Conservation (phyloP, 768 basidiomycete species). For the Psilocybe cyanescens region DNA sequence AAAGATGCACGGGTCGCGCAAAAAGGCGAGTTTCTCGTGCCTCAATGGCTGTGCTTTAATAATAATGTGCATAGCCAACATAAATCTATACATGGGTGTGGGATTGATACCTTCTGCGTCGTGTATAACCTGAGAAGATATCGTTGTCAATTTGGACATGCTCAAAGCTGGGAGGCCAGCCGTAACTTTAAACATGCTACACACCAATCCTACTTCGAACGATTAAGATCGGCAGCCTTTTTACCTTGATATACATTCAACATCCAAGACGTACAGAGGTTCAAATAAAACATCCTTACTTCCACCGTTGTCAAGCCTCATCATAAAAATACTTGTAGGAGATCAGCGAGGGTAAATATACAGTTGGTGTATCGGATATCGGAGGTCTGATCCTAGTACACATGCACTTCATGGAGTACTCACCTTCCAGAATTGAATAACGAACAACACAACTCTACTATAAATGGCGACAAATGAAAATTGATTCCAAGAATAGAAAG, state of each 20-base stretch:
- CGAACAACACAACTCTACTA: neutral
- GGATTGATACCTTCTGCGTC: too few species aligned
- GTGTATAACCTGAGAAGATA: too few species aligned
- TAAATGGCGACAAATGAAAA: neutral
- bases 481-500: neutral
- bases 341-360: conserved; percentile 1
- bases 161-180: neutral
- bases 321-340: neutral
- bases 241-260: neutral
- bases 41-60: neutral
- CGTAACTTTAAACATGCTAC: neutral
- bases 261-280: neutral
- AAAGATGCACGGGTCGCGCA: neutral
- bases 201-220: neutral
- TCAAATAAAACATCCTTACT: neutral
- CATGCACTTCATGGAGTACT: neutral
- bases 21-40: neutral
- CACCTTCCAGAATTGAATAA: neutral
- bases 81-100: too few species aligned
- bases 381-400: neutral
- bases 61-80: neutral
- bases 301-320: neutral
- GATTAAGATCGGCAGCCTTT: too few species aligned
- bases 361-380: neutral
- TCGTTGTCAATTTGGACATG: too few species aligned